Conservation (phyloP, 176 grass and related monocot genomes). For the Lolium multiflorum region DNA sequence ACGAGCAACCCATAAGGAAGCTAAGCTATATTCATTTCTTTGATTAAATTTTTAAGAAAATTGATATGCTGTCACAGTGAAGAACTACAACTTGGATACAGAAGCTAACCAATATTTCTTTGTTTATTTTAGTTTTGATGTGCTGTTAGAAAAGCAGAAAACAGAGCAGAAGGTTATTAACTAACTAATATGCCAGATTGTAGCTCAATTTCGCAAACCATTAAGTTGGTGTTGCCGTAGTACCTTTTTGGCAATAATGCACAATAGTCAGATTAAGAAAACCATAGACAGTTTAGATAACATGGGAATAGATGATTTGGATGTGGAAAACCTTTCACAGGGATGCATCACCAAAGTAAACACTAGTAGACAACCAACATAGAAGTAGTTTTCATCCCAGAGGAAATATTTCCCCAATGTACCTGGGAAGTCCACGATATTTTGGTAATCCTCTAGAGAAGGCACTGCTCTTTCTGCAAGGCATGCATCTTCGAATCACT, state of each 20-base stretch:
- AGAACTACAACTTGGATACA: not conserved
- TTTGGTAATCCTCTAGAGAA: slow-evolving; percentile 97
- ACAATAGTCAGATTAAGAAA: not conserved
- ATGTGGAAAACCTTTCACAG: not conserved
- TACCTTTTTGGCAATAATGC: not conserved
- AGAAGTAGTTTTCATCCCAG: slow-evolving; percentile 6
- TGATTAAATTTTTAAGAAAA: not conserved
- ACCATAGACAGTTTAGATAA: not conserved
- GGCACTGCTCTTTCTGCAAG: slow-evolving; percentile 97
- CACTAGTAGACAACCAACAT: not conserved
- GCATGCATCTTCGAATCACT: slow-evolving; percentile 36
- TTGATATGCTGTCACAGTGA: slow-evolving; percentile 3
- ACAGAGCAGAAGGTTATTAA: not conserved
- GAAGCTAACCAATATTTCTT: not conserved
- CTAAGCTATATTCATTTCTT: slow-evolving; percentile 3
- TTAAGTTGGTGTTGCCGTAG: not conserved
- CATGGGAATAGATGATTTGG: not conserved
- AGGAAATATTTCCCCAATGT: slow-evolving; percentile 33
- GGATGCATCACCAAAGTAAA: slow-evolving; percentile 15
- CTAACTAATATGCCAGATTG: slow-evolving; percentile 14
- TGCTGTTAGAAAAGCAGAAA: slow-evolving; percentile 13
- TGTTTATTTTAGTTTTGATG: not conserved
- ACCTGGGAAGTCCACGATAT: slow-evolving; percentile 91
- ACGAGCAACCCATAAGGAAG: slow-evolving; percentile 1
- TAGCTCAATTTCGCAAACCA: not conserved